Percentiles rank a stretch among this genome's conserved stretches.
phyloP scores from a whole-genome alignment of 106 monocot genomes.

The Allium fistulosum region DNA sequence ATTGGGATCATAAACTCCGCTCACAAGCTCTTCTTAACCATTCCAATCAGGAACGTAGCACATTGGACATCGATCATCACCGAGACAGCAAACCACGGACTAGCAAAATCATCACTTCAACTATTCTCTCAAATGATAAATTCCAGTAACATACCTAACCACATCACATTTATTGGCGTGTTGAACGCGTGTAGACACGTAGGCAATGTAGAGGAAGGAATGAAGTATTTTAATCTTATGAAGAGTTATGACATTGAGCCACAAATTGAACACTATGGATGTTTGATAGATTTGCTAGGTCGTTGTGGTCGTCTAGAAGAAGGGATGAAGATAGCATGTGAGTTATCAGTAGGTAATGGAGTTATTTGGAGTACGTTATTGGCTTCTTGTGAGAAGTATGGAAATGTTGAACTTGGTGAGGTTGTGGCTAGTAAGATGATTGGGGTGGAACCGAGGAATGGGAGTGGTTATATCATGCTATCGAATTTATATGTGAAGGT shows the following conservation, averaged over 20 bases:
- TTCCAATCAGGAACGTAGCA: constrained; percentile 21
- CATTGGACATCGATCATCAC: constrained; percentile 33
- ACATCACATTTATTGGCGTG: constrained; percentile 28
- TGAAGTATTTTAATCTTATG: constrained; percentile 25
- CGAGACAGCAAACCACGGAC: constrained; percentile 28
- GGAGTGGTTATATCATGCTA: constrained; percentile 14
- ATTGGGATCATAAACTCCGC: constrained; percentile 23
- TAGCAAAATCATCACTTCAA: constrained; percentile 9
- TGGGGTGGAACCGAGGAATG: constrained; percentile 5
- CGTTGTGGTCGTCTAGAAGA: constrained; percentile 18
- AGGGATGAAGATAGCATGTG: constrained; percentile 19
- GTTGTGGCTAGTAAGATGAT: constrained; percentile 15
- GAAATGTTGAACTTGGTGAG: constrained; percentile 23
- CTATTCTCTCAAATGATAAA: constrained; percentile 21
- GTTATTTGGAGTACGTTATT: constrained; percentile 20
- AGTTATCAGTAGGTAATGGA: constrained; percentile 10
- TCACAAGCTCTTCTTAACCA: constrained; percentile 6
- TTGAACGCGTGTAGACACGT: constrained; percentile 32
- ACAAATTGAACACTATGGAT: constrained; percentile 28
- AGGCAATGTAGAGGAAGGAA: constrained; percentile 18
- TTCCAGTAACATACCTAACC: constrained; percentile 16
- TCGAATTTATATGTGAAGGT: constrained; percentile 24
- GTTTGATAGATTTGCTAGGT: constrained; percentile 32
- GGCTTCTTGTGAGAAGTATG: constrained; percentile 25
- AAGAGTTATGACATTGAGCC: constrained; percentile 18